Evolutionary conservation across 345 rosid species (phyloP).

Genomic region (Eucalyptus erythrocorys): DNA sequence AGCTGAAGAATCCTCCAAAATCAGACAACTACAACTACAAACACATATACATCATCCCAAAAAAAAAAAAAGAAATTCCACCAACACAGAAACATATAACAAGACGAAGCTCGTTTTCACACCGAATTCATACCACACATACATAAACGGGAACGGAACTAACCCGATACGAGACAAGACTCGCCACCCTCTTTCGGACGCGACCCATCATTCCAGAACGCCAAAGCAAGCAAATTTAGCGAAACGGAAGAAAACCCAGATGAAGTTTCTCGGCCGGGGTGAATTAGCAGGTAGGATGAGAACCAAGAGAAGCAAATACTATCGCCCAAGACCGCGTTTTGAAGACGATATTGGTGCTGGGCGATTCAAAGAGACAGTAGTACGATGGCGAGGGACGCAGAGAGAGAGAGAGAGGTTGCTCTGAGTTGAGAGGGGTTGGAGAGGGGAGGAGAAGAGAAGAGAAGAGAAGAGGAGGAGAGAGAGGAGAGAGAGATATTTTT

Average conservation of each 20-base stretch:
- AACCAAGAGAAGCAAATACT: neutral
- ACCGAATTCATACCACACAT: neutral
- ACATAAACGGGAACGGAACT: neutral
- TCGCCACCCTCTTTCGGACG: neutral
- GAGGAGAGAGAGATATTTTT: neutral
- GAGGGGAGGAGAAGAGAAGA: neutral
- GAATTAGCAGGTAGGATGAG: neutral
- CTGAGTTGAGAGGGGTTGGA: neutral
- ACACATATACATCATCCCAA: neutral
- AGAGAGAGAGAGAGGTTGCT: neutral
- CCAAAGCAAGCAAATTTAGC: neutral
- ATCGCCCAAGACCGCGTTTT: neutral
- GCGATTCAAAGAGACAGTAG: neutral
- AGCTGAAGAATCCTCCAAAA: neutral
- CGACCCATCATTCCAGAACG: neutral
- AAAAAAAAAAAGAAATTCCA: neutral
- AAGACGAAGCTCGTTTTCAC: neutral
- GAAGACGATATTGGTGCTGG: neutral
- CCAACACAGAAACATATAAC: neutral
- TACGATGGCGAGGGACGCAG: neutral
- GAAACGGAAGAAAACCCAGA: neutral
- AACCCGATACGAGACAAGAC: neutral
- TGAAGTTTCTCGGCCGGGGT: neutral
- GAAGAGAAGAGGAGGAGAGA: neutral
- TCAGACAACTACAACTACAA: neutral